phyloP scores from a whole-genome alignment of 2,329 filamentous ascomycete genomes.

The Xylaria sp. region DNA sequence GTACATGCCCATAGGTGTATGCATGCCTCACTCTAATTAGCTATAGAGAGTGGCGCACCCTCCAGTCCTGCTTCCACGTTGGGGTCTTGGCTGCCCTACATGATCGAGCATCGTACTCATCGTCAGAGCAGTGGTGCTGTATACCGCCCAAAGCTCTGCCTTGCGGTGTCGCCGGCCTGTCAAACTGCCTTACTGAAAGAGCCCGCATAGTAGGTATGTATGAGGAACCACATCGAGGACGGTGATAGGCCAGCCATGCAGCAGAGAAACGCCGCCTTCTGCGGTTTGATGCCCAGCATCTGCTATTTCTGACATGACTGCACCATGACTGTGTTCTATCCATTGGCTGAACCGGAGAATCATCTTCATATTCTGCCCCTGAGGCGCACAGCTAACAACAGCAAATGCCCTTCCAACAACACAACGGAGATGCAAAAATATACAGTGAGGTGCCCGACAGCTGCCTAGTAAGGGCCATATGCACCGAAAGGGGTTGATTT shows the following conservation, averaged over 20 bases:
- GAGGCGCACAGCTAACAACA: slow-evolving; percentile 22
- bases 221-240: background rate
- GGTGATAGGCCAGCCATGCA: slow-evolving; percentile 24
- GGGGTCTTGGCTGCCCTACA: slow-evolving; percentile 17
- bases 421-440: slow-evolving; percentile 19
- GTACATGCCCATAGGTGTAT: background rate
- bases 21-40: slow-evolving; percentile 8
- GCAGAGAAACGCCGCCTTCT: slow-evolving; percentile 17
- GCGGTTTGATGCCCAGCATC: slow-evolving; percentile 11
- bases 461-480: slow-evolving; percentile 20
- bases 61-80: slow-evolving; percentile 12
- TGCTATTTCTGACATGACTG: slow-evolving; percentile 27
- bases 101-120: background rate
- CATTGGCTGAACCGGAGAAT: slow-evolving; percentile 14
- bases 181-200: slow-evolving; percentile 29
- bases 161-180: slow-evolving; percentile 33
- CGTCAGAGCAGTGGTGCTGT: slow-evolving; percentile 1
- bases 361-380: background rate
- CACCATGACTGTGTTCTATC: background rate
- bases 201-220: slow-evolving; percentile 19
- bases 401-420: background rate
- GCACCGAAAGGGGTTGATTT: slow-evolving; percentile 9
- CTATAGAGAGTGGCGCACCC: slow-evolving; percentile 16
- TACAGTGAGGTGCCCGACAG: slow-evolving; percentile 19
- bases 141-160: slow-evolving; percentile 33